Base-by-base conservation (phyloP, 805 yeast species). In the Torulaspora quercuum region DNA sequence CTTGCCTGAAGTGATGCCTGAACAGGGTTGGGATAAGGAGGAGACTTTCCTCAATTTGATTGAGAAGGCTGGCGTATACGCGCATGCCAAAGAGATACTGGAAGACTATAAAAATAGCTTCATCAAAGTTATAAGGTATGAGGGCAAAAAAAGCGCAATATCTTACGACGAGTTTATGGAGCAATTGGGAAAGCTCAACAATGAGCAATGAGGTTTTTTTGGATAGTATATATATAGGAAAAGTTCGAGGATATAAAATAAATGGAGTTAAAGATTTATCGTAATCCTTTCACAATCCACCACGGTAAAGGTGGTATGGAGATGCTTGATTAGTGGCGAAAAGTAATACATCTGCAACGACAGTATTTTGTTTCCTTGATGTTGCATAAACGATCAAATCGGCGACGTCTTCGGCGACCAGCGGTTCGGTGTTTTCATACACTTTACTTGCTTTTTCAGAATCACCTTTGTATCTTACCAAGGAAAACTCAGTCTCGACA, bases 241-340 rank as follows among this genome's bases (percentile, higher is more conserved):
- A n/a, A n/a, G n/a, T n/a, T n/a, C n/a, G n/a, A n/a, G n/a, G n/a
- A n/a, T n/a, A n/a, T n/a, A n/a, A n/a, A n/a, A n/a, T n/a, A n/a
- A n/a, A n/a, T n/a, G n/a, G n/a, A n/a, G n/a, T n/a, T n/a, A n/a
- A n/a, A n/a, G n/a, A n/a, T n/a, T n/a, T n/a, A n/a, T n/a, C n/a
- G n/a, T n/a, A 12, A 14, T 3, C 11, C 15, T 8, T 7, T 24
- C 20, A 32, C 18, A 14, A 26, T 20, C 37, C 38, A 15, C 80
- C 70, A 32, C 60, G 61, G 67, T 79, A 68, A 22, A 81, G 61
- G 55, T 81, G 85, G 49, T 69, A 64, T 6, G 94, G 78, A 41
- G 84, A 73, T 3, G 94, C 95, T 68, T 89, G 97, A 67, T 83
- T 80, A 29, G 79, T 73, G 11, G 95, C 85, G 67, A 88, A 85